Percentiles rank a stretch among this genome's conserved stretches.
Conservation (phyloP, 495 filamentous ascomycete species). For the Podospora pseudopauciseta region DNA sequence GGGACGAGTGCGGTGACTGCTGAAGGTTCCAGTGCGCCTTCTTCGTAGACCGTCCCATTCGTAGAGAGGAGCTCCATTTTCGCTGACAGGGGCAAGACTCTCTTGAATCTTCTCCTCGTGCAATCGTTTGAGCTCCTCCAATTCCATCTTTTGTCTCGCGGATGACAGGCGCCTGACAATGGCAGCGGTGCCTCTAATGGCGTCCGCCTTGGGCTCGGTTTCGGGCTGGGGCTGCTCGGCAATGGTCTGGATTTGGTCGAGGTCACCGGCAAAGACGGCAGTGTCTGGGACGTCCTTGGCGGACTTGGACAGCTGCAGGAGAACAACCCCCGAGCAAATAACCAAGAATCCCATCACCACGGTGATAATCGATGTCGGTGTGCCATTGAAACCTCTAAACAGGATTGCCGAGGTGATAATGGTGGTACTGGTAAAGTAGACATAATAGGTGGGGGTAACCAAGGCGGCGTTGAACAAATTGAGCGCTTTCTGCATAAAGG, state of each 20-base stretch:
- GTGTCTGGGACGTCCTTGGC: slow-evolving; percentile 95
- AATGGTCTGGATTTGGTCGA: slow-evolving; percentile 92
- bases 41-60: slow-evolving; percentile 94
- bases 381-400: slow-evolving; percentile 92
- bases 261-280: slow-evolving; percentile 86
- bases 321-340: slow-evolving; percentile 93
- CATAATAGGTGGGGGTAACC: slow-evolving; percentile 97
- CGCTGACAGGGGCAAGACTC: slow-evolving; percentile 65
- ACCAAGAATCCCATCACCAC: slow-evolving; percentile 91
- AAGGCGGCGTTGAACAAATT: slow-evolving; percentile 97
- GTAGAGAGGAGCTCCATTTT: slow-evolving; percentile 56
- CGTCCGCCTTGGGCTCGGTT: slow-evolving; percentile 91
- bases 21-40: slow-evolving; percentile 59
- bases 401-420: slow-evolving; percentile 91
- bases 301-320: slow-evolving; percentile 95
- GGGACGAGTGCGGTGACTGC: slow-evolving; percentile 23
- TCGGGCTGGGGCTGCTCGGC: slow-evolving; percentile 93
- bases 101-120: slow-evolving; percentile 73
- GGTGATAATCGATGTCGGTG: slow-evolving; percentile 73
- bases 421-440: slow-evolving; percentile 92
- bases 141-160: slow-evolving; percentile 71
- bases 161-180: slow-evolving; percentile 81
- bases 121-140: slow-evolving; percentile 73
- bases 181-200: slow-evolving; percentile 86
- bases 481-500: slow-evolving; percentile 79